Conservation (phyloP, 352 stramenopile species). For the Phytophthora litchii region DNA sequence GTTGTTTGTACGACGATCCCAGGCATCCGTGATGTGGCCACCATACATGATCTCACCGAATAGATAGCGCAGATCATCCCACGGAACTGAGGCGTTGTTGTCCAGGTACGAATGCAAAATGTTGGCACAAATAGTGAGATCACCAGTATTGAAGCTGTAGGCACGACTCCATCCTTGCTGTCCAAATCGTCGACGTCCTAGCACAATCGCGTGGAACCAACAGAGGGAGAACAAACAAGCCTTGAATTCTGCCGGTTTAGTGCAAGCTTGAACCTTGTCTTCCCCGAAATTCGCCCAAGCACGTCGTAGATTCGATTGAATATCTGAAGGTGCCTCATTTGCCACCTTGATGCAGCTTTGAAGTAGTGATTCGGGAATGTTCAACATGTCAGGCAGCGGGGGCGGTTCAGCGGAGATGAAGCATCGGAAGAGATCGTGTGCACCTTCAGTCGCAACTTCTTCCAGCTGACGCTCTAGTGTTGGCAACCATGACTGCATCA, state of each 20-base stretch:
- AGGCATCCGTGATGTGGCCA: slow-evolving; percentile 95
- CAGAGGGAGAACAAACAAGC: slow-evolving; percentile 94
- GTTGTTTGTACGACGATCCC: slow-evolving; percentile 96
- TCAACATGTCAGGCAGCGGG: slow-evolving; percentile 93
- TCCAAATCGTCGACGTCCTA: slow-evolving; percentile 92
- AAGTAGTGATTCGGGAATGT: slow-evolving; percentile 96
- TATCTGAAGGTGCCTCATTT: slow-evolving; percentile 95
- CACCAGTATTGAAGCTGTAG: slow-evolving; percentile 96
- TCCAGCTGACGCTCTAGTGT: slow-evolving; percentile 94
- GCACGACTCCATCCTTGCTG: slow-evolving; percentile 94
- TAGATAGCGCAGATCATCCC: slow-evolving; percentile 96
- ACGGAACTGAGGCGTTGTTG: slow-evolving; percentile 91
- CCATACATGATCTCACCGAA: slow-evolving; percentile 98
- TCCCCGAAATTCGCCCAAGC: slow-evolving; percentile 96
- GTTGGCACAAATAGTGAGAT: slow-evolving; percentile 95
- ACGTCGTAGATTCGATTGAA: slow-evolving; percentile 94
- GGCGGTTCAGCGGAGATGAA: slow-evolving; percentile 96
- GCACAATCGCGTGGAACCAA: slow-evolving; percentile 96
- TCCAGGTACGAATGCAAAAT: slow-evolving; percentile 94
- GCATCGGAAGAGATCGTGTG: slow-evolving; percentile 94
- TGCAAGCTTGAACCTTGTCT: slow-evolving; percentile 86
- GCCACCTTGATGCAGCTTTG: slow-evolving; percentile 96
- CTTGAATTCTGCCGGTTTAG: slow-evolving; percentile 92
- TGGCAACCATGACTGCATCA: slow-evolving; percentile 97
- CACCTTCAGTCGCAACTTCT: slow-evolving; percentile 85